Evolutionary conservation across 805 yeast genomes (phyloP).

Genomic region (Barnettozyma sucrosica): DNA sequence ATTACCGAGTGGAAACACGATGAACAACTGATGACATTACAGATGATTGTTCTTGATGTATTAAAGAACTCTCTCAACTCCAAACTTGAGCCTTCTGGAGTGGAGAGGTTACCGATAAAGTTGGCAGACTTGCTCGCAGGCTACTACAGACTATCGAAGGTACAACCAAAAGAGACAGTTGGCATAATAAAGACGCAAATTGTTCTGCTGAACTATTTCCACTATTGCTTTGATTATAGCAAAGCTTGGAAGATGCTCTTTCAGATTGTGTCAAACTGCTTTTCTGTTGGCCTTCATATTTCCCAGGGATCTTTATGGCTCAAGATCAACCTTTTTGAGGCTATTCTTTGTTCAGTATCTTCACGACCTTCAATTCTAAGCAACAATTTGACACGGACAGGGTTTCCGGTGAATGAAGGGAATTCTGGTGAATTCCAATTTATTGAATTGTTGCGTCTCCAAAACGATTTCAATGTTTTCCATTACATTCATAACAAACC

Average conservation of each 20-base stretch:
- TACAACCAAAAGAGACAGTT: constrained; percentile 14
- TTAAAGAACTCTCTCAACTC: constrained; percentile 12
- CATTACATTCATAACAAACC: constrained; percentile 5
- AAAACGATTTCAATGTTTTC: constrained; percentile 15
- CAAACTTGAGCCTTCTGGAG: background rate
- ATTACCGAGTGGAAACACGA: constrained; percentile 14
- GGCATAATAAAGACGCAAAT: constrained; percentile 18
- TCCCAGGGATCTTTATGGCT: constrained; percentile 19
- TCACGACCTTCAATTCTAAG: constrained; percentile 20
- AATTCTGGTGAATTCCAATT: constrained; percentile 17
- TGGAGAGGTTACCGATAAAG: background rate
- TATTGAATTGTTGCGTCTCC: constrained; percentile 14
- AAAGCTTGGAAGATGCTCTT: constrained; percentile 22
- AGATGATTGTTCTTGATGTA: constrained; percentile 18
- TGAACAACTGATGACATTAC: constrained; percentile 17
- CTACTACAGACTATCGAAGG: constrained; percentile 18
- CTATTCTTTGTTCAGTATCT: constrained; percentile 13
- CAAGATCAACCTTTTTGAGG: constrained; percentile 17
- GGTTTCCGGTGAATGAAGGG: constrained; percentile 1
- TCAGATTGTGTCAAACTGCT: constrained; percentile 20
- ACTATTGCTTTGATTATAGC: constrained; percentile 14
- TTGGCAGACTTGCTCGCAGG: constrained; percentile 6
- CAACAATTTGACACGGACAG: constrained; percentile 9
- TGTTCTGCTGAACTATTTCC: constrained; percentile 16
- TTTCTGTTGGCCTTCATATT: constrained; percentile 17